Evolutionary conservation across 2,329 filamentous ascomycete species (phyloP).

Genomic region (Basipetospora chlamydospora): DNA sequence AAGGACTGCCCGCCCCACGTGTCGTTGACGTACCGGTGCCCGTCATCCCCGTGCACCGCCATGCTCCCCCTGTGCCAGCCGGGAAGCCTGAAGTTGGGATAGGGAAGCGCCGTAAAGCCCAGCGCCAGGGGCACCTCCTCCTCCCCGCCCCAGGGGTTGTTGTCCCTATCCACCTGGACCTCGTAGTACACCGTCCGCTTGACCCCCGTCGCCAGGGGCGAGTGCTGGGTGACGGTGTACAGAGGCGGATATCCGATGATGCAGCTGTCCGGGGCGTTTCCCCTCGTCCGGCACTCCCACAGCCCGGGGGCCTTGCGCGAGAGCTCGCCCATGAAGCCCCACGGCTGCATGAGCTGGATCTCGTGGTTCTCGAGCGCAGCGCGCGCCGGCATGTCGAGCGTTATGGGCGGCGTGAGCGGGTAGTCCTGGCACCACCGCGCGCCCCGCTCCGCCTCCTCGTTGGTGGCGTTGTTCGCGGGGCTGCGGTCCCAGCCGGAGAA

Average conservation of each 20-base stretch:
- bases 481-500: constrained; percentile 49
- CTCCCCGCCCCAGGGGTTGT: too few species aligned
- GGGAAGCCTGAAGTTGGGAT: constrained; percentile 62
- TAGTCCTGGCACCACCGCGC: constrained; percentile 50
- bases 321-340: constrained; percentile 31
- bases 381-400: constrained; percentile 29
- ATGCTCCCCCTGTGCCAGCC: constrained; percentile 68
- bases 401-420: constrained; percentile 40
- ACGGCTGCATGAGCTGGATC: constrained; percentile 38
- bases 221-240: constrained; percentile 47
- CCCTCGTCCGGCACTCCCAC: constrained; percentile 31
- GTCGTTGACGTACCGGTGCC: constrained; percentile 62
- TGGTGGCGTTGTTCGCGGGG: constrained; percentile 53
- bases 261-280: constrained; percentile 41
- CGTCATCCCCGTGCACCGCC: constrained; percentile 70
- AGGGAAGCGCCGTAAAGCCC: constrained; percentile 59
- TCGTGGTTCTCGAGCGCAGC: constrained; percentile 35
- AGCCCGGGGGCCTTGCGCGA: constrained; percentile 27
- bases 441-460: constrained; percentile 47
- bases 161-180: constrained; percentile 37
- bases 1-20: constrained; percentile 59
- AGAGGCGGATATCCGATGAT: constrained; percentile 55
- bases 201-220: constrained; percentile 29
- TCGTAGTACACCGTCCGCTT: constrained; percentile 57
- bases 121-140: constrained; percentile 41